phyloP scores from a whole-genome alignment of 2,329 filamentous ascomycete species.

The Bipolaris zeicola region DNA sequence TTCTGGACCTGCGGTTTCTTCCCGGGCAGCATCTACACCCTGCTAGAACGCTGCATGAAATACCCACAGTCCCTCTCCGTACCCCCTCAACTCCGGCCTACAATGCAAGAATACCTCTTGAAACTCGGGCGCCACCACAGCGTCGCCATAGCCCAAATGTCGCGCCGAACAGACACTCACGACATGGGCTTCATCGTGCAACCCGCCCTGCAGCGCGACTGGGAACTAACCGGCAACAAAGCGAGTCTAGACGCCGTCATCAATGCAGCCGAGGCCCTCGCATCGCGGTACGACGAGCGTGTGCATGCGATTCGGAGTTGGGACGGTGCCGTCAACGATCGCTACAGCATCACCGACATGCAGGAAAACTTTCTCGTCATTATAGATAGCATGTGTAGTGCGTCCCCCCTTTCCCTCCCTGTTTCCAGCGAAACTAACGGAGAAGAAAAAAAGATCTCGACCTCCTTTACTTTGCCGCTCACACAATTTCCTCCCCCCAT shows the following conservation, averaged over 20 bases:
- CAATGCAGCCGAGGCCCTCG: slow-evolving; percentile 53
- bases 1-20: slow-evolving; percentile 49
- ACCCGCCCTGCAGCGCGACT: slow-evolving; percentile 55
- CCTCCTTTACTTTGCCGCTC: slow-evolving; percentile 47
- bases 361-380: slow-evolving; percentile 49
- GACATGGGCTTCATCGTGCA: slow-evolving; percentile 62
- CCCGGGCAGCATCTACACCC: slow-evolving; percentile 42
- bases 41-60: slow-evolving; percentile 40
- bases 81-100: slow-evolving; percentile 22
- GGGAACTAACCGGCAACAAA: slow-evolving; percentile 52
- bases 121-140: slow-evolving; percentile 39
- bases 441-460: slow-evolving; percentile 40
- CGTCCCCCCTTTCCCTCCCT: not conserved
- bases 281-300: slow-evolving; percentile 50
- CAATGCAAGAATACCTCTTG: slow-evolving; percentile 32
- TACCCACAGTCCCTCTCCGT: slow-evolving; percentile 35
- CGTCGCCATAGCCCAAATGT: slow-evolving; percentile 42
- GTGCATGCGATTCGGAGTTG: slow-evolving; percentile 57
- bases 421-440: not conserved
- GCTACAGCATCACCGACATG: slow-evolving; percentile 47
- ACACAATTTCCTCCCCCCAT: slow-evolving; percentile 34
- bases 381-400: slow-evolving; percentile 53
- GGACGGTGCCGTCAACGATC: slow-evolving; percentile 51
- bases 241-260: slow-evolving; percentile 51
- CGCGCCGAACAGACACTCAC: slow-evolving; percentile 56